These are phyloP conservation scores for Didymellaceae sp. DNA, from an alignment of 2,329 filamentous ascomycete species.

Conservation along the genomic window DNA sequence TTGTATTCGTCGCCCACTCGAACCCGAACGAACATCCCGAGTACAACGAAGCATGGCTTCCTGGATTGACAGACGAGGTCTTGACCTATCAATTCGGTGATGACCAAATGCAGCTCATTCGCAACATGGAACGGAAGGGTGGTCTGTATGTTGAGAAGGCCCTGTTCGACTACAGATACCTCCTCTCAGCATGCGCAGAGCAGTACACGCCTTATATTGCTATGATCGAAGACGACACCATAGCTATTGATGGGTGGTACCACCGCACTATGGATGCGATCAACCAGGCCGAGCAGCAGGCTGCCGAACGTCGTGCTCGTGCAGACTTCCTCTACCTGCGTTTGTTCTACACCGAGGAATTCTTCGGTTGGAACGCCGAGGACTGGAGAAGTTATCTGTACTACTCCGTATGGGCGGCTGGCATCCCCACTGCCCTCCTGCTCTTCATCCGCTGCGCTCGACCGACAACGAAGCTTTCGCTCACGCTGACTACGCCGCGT, in stretches of 20 bases:
- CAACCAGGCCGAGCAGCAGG: constrained; percentile 41
- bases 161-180: constrained; percentile 53
- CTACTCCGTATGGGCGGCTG: constrained; percentile 38
- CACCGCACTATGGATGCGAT: constrained; percentile 50
- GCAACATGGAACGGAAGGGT: constrained; percentile 37
- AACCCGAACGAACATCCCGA: constrained; percentile 51
- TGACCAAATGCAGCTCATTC: constrained; percentile 44
- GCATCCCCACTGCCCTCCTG: constrained; percentile 31
- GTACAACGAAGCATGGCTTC: constrained; percentile 52
- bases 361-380: constrained; percentile 55
- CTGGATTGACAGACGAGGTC: constrained; percentile 50
- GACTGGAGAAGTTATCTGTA: constrained; percentile 49
- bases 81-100: constrained; percentile 49
- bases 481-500: constrained; percentile 29
- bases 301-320: constrained; percentile 26
- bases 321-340: constrained; percentile 53
- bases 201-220: constrained; percentile 50
- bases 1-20: constrained; percentile 55
- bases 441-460: constrained; percentile 34
- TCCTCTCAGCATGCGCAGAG: constrained; percentile 51
- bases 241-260: constrained; percentile 58
- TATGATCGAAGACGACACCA: constrained; percentile 57
- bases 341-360: constrained; percentile 56
- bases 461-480: constrained; percentile 27
- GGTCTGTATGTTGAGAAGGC: constrained; percentile 50